Percentiles rank a stretch among this genome's conserved stretches.
Conservation (phyloP, 2,329 filamentous ascomycete species). For the Tothia fuscella region DNA sequence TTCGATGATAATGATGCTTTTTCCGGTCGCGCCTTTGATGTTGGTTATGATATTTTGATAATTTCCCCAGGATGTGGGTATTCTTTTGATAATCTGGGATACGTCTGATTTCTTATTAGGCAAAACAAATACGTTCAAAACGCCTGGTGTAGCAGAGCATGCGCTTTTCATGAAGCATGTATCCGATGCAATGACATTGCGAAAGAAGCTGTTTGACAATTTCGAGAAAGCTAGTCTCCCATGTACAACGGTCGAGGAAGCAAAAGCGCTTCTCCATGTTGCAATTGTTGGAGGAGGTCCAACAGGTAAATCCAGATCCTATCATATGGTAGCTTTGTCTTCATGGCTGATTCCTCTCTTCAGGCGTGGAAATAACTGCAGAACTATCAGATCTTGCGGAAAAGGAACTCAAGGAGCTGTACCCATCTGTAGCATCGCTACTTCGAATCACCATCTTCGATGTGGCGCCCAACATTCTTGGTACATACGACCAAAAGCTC, state of each 20-base stretch:
- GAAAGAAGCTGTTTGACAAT: constrained; percentile 25
- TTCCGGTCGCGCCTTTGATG: constrained; percentile 21
- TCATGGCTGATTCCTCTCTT: no score
- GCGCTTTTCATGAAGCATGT: constrained; percentile 28
- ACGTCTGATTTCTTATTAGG: no score
- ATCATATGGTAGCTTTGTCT: no score
- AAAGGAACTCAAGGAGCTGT: constrained; percentile 27
- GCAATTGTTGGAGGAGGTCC: constrained; percentile 31
- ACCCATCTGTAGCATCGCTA: constrained; percentile 29
- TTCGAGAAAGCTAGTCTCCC: constrained; percentile 26
- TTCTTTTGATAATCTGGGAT: no score
- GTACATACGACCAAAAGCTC: constrained; percentile 29
- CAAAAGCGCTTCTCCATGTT: constrained; percentile 25
- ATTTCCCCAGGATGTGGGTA: constrained; percentile 32
- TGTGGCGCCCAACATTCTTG: constrained; percentile 30
- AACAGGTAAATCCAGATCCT: no score
- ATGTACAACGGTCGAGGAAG: constrained; percentile 17
- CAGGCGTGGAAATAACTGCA: constrained; percentile 32
- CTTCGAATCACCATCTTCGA: constrained; percentile 33
- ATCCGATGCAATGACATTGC: constrained; percentile 23
- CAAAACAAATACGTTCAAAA: constrained; percentile 26
- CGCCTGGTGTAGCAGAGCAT: constrained; percentile 28
- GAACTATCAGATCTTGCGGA: constrained; percentile 32
- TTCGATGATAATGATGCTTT: constrained; percentile 17
- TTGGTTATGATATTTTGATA: constrained; percentile 31